Conservation (phyloP, 148 eudicot genomes). For the Euryodendron excelsum region DNA sequence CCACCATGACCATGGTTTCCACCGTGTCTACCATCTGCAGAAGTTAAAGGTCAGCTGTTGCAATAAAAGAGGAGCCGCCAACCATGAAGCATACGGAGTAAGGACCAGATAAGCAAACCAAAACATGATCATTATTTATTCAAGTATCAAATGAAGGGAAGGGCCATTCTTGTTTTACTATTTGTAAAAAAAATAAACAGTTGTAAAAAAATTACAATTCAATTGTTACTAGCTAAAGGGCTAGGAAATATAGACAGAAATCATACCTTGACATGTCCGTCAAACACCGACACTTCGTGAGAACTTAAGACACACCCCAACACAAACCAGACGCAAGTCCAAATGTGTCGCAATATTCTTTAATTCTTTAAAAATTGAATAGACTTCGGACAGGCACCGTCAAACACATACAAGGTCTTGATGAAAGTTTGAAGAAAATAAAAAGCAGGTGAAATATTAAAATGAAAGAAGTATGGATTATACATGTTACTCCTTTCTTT, state of each 20-base stretch:
- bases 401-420: no score
- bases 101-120: not conserved
- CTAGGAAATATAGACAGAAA: not conserved
- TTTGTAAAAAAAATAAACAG: no score
- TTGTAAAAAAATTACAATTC: no score
- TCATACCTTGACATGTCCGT: not conserved
- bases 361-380: not conserved
- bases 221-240: not conserved
- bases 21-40: slow-evolving; percentile 73
- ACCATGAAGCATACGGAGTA: not conserved
- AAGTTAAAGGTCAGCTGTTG: slow-evolving; percentile 19
- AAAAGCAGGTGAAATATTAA: no score
- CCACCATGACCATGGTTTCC: slow-evolving; percentile 68
- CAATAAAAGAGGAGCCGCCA: not conserved
- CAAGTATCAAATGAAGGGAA: slow-evolving; percentile 4
- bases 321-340: not conserved
- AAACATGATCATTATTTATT: not conserved
- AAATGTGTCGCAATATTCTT: not conserved
- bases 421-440: no score
- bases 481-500: no score
- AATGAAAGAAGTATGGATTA: no score
- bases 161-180: not conserved
- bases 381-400: not conserved
- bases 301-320: not conserved
- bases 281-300: no score